A percentile compares a stretch with the other conserved stretches of the same genome.
phyloP scores from a whole-genome alignment of 768 basidiomycete genomes.

The Psilocybe cyanescens region DNA sequence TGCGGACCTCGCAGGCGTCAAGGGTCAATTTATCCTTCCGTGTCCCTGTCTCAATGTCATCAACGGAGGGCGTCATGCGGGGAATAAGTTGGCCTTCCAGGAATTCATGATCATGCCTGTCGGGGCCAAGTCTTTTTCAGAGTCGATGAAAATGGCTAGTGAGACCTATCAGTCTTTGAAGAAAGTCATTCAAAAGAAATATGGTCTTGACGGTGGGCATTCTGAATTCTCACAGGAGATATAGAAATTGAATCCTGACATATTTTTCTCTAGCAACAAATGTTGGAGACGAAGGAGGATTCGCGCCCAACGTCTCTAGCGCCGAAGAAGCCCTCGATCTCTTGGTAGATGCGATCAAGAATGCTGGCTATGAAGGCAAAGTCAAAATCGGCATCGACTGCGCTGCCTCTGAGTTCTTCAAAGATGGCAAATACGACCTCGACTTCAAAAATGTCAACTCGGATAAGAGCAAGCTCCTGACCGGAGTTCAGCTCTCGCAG shows the following conservation, averaged over 20 bases:
- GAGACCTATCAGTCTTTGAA: conserved; percentile 15
- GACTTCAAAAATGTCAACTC: conserved; percentile 14
- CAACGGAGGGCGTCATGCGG: conserved; percentile 15
- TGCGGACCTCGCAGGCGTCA: conserved; percentile 12
- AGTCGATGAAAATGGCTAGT: conserved; percentile 13
- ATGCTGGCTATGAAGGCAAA: conserved; percentile 12
- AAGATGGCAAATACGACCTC: conserved; percentile 17
- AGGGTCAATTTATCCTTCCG: conserved; percentile 9
- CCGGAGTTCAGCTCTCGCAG: conserved; percentile 2
- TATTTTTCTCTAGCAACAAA: conserved; percentile 5
- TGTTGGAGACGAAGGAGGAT: conserved; percentile 16
- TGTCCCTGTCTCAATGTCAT: conserved; percentile 17
- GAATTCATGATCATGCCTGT: conserved; percentile 18
- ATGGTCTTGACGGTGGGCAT: conserved; percentile 11
- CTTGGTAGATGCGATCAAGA: conserved; percentile 13
- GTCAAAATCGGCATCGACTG: conserved; percentile 13
- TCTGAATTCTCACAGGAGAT: background rate
- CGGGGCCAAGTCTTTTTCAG: conserved; percentile 12
- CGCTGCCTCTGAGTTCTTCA: conserved; percentile 18
- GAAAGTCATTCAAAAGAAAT: conserved; percentile 11
- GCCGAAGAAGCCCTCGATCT: conserved; percentile 15
- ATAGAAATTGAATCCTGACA: background rate
- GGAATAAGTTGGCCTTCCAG: conserved; percentile 12
- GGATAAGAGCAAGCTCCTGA: conserved; percentile 1
- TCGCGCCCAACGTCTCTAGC: conserved; percentile 12